Evolutionary conservation across 345 rosid genomes (phyloP).

Genomic region (Linum lewisii): DNA sequence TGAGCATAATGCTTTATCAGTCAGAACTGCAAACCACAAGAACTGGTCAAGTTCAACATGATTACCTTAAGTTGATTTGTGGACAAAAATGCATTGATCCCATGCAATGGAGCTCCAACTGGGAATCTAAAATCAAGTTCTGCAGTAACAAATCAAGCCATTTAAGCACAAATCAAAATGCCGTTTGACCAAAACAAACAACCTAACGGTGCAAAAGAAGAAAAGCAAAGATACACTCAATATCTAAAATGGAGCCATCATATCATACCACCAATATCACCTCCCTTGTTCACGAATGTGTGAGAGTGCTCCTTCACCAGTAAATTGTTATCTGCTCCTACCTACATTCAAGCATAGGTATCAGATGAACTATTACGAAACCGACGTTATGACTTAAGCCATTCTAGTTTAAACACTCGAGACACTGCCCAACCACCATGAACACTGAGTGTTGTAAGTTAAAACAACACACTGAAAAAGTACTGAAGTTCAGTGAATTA

Average conservation of each 20-base stretch:
- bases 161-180: slow-evolving; percentile 2
- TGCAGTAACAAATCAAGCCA: slow-evolving; percentile 29
- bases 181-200: background rate
- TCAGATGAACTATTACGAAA: slow-evolving; percentile 15
- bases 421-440: background rate
- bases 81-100: slow-evolving; percentile 70
- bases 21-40: background rate
- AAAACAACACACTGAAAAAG: background rate
- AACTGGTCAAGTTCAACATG: background rate
- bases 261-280: slow-evolving; percentile 69
- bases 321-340: slow-evolving; percentile 82
- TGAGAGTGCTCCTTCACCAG: slow-evolving; percentile 96
- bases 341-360: slow-evolving; percentile 34
- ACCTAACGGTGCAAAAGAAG: background rate
- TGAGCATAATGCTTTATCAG: background rate
- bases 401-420: background rate
- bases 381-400: background rate
- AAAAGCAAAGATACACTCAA: slow-evolving; percentile 3
- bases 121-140: slow-evolving; percentile 96
- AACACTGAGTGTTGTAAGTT: background rate
- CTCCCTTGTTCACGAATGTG: slow-evolving; percentile 88
- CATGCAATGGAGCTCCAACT: slow-evolving; percentile 92
- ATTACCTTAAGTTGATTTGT: slow-evolving; percentile 87
- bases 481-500: background rate
- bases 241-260: slow-evolving; percentile 12